A percentile compares a stretch with the other conserved stretches of the same genome.
Conservation (phyloP, 768 basidiomycete species). For the Suillus alpinus region DNA sequence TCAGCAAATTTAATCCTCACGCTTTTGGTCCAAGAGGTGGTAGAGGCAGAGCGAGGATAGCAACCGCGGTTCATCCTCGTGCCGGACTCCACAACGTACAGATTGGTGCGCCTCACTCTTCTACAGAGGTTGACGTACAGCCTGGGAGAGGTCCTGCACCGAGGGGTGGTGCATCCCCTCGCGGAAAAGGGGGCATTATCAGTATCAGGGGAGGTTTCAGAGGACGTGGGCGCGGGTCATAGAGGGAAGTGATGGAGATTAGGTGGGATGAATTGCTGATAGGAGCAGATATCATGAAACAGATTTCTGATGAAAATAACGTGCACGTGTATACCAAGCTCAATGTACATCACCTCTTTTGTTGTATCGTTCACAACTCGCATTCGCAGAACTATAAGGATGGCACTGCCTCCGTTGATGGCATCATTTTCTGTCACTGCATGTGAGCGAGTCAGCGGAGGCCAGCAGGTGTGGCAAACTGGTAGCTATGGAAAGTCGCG, state of each 20-base stretch:
- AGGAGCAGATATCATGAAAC: neutral
- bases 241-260: neutral
- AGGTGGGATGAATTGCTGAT: neutral
- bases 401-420: neutral
- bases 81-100: slow-evolving; percentile 10
- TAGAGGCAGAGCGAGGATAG: slow-evolving; percentile 30
- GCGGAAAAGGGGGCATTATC: slow-evolving; percentile 15
- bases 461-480: neutral
- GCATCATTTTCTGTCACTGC: neutral
- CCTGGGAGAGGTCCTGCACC: slow-evolving; percentile 4
- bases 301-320: neutral
- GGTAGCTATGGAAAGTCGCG: neutral
- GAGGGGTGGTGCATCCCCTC: slow-evolving; percentile 11
- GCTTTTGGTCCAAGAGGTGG: slow-evolving; percentile 27
- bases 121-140: neutral
- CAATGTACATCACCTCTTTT: neutral
- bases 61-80: slow-evolving; percentile 16
- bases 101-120: slow-evolving; percentile 2
- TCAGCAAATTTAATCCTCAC: slow-evolving; percentile 15
- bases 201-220: slow-evolving; percentile 5
- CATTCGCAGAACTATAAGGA: neutral
- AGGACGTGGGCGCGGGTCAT: slow-evolving; percentile 15
- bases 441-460: neutral
- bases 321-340: slow-evolving; percentile 1
- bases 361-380: neutral